These are phyloP conservation scores for Phytophthora brassicae DNA, from an alignment of 352 stramenopile genomes.

Conservation along the genomic window DNA sequence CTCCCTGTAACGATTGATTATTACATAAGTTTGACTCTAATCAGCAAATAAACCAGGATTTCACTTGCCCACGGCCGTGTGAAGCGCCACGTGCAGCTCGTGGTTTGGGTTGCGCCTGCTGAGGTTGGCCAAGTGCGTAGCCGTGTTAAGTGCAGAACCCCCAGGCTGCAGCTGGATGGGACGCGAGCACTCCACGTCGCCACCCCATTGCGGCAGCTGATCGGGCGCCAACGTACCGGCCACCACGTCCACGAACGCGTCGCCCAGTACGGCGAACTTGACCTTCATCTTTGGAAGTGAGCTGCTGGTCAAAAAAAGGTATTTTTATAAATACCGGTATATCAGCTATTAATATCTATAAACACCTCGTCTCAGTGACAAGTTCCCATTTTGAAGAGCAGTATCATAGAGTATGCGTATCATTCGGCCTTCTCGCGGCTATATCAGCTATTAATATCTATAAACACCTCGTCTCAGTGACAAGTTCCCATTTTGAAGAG, in stretches of 20 bases:
- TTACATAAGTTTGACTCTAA: too few species aligned
- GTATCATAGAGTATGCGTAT: too few species aligned
- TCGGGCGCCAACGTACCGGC: conserved; percentile 61
- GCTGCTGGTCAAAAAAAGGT: not conserved
- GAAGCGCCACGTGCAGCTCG: conserved; percentile 46
- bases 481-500: not conserved
- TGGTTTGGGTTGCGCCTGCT: conserved; percentile 24
- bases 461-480: not conserved
- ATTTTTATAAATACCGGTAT: too few species aligned
- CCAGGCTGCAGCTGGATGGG: conserved; percentile 78
- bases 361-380: not conserved
- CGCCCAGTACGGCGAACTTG: conserved; percentile 58
- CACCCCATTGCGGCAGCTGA: conserved; percentile 77
- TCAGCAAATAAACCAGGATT: too few species aligned
- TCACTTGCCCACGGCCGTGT: conserved; percentile 54
- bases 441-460: not conserved
- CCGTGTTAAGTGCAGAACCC: conserved; percentile 83
- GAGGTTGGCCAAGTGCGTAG: conserved; percentile 75
- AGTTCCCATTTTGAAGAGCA: not conserved
- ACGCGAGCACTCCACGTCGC: conserved; percentile 66
- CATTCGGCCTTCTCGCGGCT: not conserved
- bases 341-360: not conserved
- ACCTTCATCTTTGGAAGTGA: conserved; percentile 28
- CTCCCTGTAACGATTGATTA: too few species aligned
- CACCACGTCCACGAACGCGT: conserved; percentile 82